Evolutionary conservation across 179 eudicot genomes (phyloP), one percentile per base, ranked within the genome.

Genomic region (Amaranthus tricolor): DNA sequence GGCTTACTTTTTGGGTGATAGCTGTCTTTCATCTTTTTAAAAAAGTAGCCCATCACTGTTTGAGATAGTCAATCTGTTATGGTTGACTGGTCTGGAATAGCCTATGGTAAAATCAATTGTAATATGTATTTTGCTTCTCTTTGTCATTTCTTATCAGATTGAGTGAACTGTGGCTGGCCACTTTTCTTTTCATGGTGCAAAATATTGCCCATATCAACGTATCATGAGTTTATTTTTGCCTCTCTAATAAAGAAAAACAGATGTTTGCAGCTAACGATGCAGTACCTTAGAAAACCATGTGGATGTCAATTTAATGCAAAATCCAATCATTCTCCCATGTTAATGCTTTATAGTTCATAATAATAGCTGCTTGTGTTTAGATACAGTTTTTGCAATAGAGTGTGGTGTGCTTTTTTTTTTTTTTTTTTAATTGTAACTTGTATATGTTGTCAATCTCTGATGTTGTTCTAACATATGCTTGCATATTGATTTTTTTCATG

Each of bases 401-500:
- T 66, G 70, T 66, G 54, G 45, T 62, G 13, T 9, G 11, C 17
- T 52, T 9, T 45, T 65, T n/a, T n/a, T n/a, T n/a, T n/a, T n/a
- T n/a, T n/a, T n/a, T n/a, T n/a, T 66, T n/a, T 66, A 8, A 24
- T 20, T 67, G 72, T 31, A 31, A 31, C 40, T 31, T 31, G 40
- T 31, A 31, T 31, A 1, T 31, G 40, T 31, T 31, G 40, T 31
- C 40, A 31, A 31, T 31, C 40, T 31, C 2, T 31, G 40, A 31
- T 31, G 40, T 31, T 31, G 40, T 31, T 31, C 40, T 2, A 31
- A 31, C 40, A 14, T n/a, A n/a, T n/a, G 68, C 57, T 66, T 71
- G 44, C 50, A 21, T 77, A 2, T 59, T 45, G 64, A 72, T 54
- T 51, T 56, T 74, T 74, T 56, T 62, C 50, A 48, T 80, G 45